A percentile compares a stretch with the other conserved stretches of the same genome.
Conservation (phyloP, 2,329 filamentous ascomycete genomes). For the Cladophialophora bantiana region DNA sequence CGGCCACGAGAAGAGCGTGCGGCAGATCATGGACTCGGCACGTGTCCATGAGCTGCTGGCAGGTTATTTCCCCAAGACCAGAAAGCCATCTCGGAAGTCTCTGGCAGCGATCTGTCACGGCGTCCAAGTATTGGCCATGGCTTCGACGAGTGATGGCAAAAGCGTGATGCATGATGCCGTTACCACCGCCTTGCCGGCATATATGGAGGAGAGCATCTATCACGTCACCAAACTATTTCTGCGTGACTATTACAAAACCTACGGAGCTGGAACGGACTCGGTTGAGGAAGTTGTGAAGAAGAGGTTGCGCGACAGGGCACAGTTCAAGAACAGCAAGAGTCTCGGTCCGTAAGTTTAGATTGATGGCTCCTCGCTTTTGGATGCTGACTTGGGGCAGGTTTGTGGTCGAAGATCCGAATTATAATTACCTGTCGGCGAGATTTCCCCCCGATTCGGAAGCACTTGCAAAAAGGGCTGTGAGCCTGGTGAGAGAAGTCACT, state of each 20-base stretch:
- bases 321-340: slow-evolving; percentile 56
- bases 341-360: slow-evolving; percentile 48
- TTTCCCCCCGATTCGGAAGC: slow-evolving; percentile 37
- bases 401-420: slow-evolving; percentile 53
- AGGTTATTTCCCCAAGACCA: slow-evolving; percentile 58
- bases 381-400: slow-evolving; percentile 43
- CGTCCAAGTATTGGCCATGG: slow-evolving; percentile 58
- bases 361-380: no score
- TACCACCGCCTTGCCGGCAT: slow-evolving; percentile 59
- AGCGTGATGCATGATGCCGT: slow-evolving; percentile 57
- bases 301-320: slow-evolving; percentile 51
- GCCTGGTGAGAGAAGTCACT: slow-evolving; percentile 13
- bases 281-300: slow-evolving; percentile 58
- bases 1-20: slow-evolving; percentile 61
- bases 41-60: slow-evolving; percentile 55
- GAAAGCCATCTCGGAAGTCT: slow-evolving; percentile 53
- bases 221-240: slow-evolving; percentile 58
- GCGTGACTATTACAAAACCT: slow-evolving; percentile 65
- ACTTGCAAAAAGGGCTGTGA: slow-evolving; percentile 27
- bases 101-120: slow-evolving; percentile 62
- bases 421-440: slow-evolving; percentile 38
- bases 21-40: slow-evolving; percentile 59
- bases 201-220: slow-evolving; percentile 59
- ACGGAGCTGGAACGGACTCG: slow-evolving; percentile 59
- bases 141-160: slow-evolving; percentile 45